Percentiles rank a stretch among this genome's conserved stretches.
Evolutionary conservation across 805 yeast genomes (phyloP).

Genomic region (Pichia occidentalis): DNA sequence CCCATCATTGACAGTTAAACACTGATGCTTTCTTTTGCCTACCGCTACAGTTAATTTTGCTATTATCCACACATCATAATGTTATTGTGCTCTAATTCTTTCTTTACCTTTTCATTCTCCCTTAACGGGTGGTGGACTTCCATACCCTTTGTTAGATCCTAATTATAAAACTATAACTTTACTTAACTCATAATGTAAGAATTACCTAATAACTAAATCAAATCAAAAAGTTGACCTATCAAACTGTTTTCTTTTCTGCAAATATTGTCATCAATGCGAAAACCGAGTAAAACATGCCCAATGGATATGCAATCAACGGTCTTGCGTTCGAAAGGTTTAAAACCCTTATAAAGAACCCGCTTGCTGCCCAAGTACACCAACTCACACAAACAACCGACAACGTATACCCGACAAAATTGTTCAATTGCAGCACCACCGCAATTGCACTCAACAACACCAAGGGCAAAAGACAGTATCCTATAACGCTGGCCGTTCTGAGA

Average conservation of each 20-base stretch:
- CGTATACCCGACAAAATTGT: conserved; percentile 67
- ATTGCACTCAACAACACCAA: conserved; percentile 70
- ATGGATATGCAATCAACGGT: conserved; percentile 86
- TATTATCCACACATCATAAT: neutral
- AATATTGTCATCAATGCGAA: conserved; percentile 96
- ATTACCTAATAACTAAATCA: too few species aligned
- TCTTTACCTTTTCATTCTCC: too few species aligned
- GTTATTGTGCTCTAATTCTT: neutral
- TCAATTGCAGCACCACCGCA: conserved; percentile 60
- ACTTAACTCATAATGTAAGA: too few species aligned
- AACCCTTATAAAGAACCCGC: conserved; percentile 86
- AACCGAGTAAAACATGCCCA: conserved; percentile 83
- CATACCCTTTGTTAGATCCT: too few species aligned
- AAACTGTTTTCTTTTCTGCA: conserved; percentile 29
- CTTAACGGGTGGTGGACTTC: too few species aligned
- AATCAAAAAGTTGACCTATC: too few species aligned
- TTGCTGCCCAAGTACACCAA: conserved; percentile 92
- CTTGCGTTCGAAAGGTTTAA: conserved; percentile 80
- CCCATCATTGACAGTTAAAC: conserved; percentile 37
- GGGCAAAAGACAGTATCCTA: conserved; percentile 92
- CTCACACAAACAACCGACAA: conserved; percentile 59
- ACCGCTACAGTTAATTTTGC: too few species aligned
- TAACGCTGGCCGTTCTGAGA: conserved; percentile 76
- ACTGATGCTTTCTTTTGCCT: neutral
- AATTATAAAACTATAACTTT: too few species aligned